Evolutionary conservation across 345 rosid genomes (phyloP), one percentile per base, ranked within the genome.

Genomic region (Punica granatum): DNA sequence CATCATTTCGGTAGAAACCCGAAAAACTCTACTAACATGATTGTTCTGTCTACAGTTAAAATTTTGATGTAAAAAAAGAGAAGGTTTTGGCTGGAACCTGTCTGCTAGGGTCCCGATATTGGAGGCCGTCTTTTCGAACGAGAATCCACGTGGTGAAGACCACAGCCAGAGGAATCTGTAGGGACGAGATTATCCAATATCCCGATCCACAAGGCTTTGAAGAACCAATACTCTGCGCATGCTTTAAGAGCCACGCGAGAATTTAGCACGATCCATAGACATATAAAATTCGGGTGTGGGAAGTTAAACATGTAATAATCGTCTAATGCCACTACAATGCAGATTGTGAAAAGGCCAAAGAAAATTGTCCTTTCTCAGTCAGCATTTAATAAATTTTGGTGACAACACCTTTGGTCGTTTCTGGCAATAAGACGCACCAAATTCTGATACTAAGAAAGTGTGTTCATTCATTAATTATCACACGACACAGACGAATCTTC

Each of bases 101-200:
- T 31, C 69, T 73, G 67, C 65, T 79, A 25, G 79, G 67, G 31
- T 70, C 73, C 23, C 64, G 74, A 69, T 73, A 54, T 44, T 65
- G 75, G 25, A 44, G 31, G 69, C 68, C 71, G 36, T 82, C 79
- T 76, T 81, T 84, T 43, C 81, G 78, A 31, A 69, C 23, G 7
- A 80, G 75, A 34, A 85, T 88, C 89, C 92, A 87, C 4, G 78
- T 72, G 10, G 98, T 90, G 72, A 83, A 90, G 64, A 72, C 72
- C 64, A 90, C 70, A 60, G 98, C 90, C 14, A 88, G 89, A 48
- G 96, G 97, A 73, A 90, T 77, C 77, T 92, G 96, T 33, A 85
- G 63, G 6, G 88, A 76, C 32, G 98, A 86, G 41, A 90, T 42
- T 21, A 79, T 60, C 96, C 98, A 90, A 43, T 87, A 92, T 23